These are phyloP conservation scores for Xylaria castorea DNA, from an alignment of 495 filamentous ascomycete species.

Conservation along the genomic window DNA sequence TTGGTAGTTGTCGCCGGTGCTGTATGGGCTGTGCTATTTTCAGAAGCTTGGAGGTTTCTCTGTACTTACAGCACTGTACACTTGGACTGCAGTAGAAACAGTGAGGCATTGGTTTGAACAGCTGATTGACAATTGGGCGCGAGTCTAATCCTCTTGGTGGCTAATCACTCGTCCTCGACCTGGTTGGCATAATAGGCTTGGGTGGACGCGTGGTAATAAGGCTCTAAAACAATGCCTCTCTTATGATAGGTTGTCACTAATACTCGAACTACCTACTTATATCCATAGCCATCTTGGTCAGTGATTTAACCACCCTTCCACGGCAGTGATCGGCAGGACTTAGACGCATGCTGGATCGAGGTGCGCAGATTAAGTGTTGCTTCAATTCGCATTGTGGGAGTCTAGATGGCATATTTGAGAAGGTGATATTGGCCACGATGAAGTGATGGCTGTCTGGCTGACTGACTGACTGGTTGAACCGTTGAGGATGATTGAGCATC, in stretches of 20 bases:
- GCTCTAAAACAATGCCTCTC: neutral
- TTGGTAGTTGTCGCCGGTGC: neutral
- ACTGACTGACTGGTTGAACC: neutral
- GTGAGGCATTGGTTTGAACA: conserved; percentile 14
- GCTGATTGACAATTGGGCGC: conserved; percentile 11
- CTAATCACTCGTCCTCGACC: neutral
- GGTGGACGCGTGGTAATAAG: neutral
- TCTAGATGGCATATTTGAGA: neutral
- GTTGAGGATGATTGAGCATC: neutral
- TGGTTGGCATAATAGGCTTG: neutral
- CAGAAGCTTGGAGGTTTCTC: neutral
- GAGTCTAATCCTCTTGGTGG: neutral
- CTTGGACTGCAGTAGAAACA: neutral
- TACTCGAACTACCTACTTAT: neutral
- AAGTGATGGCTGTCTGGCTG: neutral
- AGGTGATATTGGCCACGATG: neutral
- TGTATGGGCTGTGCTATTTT: conserved; percentile 18
- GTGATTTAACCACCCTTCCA: neutral
- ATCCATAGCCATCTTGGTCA: neutral
- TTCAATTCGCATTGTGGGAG: conserved; percentile 4
- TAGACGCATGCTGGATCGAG: neutral
- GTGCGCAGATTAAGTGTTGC: neutral
- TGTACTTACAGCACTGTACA: neutral
- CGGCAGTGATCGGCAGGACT: conserved; percentile 11
- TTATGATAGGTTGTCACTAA: neutral